Evolutionary conservation across 345 rosid species (phyloP).

Genomic region (Streptanthus diversifolius): DNA sequence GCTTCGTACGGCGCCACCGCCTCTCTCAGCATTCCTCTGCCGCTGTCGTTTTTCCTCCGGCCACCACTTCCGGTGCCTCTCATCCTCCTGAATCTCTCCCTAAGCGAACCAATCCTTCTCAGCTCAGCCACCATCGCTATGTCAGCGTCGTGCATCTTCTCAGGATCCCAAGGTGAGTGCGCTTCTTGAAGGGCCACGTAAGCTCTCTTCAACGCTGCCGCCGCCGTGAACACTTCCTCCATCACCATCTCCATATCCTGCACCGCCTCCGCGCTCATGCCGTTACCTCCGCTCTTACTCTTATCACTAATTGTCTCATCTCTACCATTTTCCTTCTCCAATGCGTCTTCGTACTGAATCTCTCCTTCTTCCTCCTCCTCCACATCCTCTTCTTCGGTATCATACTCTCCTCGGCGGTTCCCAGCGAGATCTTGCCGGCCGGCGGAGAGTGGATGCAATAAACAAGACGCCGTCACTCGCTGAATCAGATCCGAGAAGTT

Average conservation of each 20-base stretch:
- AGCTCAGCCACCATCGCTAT: slow-evolving; percentile 76
- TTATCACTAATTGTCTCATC: slow-evolving; percentile 19
- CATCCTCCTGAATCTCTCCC: slow-evolving; percentile 72
- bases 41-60: slow-evolving; percentile 33
- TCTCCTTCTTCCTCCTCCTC: slow-evolving; percentile 39
- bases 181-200: slow-evolving; percentile 78
- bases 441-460: slow-evolving; percentile 79
- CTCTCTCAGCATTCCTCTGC: slow-evolving; percentile 58
- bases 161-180: slow-evolving; percentile 95
- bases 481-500: slow-evolving; percentile 86
- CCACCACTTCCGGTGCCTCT: slow-evolving; percentile 31
- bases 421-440: slow-evolving; percentile 46
- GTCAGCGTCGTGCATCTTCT: slow-evolving; percentile 81
- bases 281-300: slow-evolving; percentile 13
- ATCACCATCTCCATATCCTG: slow-evolving; percentile 58
- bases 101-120: slow-evolving; percentile 58
- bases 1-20: slow-evolving; percentile 96
- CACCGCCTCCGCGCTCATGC: slow-evolving; percentile 29
- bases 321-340: slow-evolving; percentile 23
- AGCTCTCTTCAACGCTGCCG: slow-evolving; percentile 66
- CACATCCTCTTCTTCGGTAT: slow-evolving; percentile 32
- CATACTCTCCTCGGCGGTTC: slow-evolving; percentile 29
- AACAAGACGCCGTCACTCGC: slow-evolving; percentile 79
- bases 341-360: slow-evolving; percentile 35
- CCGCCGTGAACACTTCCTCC: slow-evolving; percentile 74